Base-by-base conservation (phyloP, 805 yeast genomes). In the Cyberlindnera japonica region DNA sequence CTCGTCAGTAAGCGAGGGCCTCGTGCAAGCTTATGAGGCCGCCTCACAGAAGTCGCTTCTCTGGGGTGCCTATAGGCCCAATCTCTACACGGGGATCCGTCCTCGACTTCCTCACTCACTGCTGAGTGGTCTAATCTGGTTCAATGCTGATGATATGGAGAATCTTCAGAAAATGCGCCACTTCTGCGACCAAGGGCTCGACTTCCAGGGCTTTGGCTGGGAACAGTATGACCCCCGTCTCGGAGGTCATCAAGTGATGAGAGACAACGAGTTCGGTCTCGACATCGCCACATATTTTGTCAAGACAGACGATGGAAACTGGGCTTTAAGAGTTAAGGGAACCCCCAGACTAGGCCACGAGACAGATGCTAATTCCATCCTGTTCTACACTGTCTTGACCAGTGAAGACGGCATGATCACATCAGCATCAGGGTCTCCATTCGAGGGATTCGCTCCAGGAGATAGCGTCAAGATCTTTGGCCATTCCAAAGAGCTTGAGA, bases 61-160 rank as follows among this genome's bases (percentile, higher is more conserved):
- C 23, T 91, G 99, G 99, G 98, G 95, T 1, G 95, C 98, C 1
- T 91, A 89, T 62, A 67, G 97, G 48, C 81, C 96, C 8, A 84
- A 87, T 41, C 68, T 87, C 31, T 93, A 90, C 62, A 67, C 90
- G 44, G 98, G 98, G 2, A 65, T 93, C 34, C 71, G 90, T 33
- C 96, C 98, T 3, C 68, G 91, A 5, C 54, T 84, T 3, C 96
- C 96, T 2, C 71, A 77, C 25, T 77, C 91, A 2, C 69, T 93
- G 37, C 56, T 82, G 43, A 67, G 87, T 12, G 98, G 98, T 0
- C 65, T 90, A 19, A 77, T 91, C 79, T 91, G 98, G 98, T 86
- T 78, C 65, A 80, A 81, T 54, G 72, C 76, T 5, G 82, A 84
- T 45, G 63, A 67, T 21, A 68, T 74, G 44, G 61, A 64, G 5